These are phyloP conservation scores for Eutreptiella sp. DNA, from an alignment of 208 protist species.

Conservation along the genomic window DNA sequence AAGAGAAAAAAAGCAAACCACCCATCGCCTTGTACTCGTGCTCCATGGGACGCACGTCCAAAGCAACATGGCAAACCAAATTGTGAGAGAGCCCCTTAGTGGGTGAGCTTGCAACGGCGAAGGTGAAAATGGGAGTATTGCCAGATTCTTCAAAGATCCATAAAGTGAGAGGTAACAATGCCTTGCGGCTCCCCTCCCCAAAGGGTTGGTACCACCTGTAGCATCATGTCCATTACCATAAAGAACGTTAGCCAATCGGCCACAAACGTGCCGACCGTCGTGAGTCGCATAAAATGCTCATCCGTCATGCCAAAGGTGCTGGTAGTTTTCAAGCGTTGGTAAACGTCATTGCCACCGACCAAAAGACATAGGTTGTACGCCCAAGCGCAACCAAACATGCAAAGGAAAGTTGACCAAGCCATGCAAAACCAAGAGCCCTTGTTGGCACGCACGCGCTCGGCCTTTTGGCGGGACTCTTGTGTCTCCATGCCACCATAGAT, in stretches of 20 bases:
- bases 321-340: background rate
- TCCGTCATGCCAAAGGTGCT: background rate
- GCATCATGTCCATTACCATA: slow-evolving; percentile 19
- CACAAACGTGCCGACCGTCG: slow-evolving; percentile 7
- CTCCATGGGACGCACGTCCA: too few relatives aligned
- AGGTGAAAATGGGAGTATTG: too few relatives aligned
- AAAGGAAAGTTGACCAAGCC: slow-evolving; percentile 2
- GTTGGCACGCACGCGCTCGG: background rate
- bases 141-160: too few relatives aligned
- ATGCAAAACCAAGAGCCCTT: too few relatives aligned
- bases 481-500: background rate
- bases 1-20: too few relatives aligned
- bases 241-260: slow-evolving; percentile 7
- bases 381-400: slow-evolving; percentile 1
- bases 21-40: too few relatives aligned
- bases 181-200: too few relatives aligned
- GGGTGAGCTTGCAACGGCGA: too few relatives aligned
- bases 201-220: slow-evolving; percentile 1
- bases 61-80: too few relatives aligned
- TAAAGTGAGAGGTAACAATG: too few relatives aligned
- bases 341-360: background rate
- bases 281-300: slow-evolving; percentile 7
- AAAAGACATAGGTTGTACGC: background rate
- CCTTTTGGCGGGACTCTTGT: background rate
- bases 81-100: too few relatives aligned